A percentile compares a stretch with the other conserved stretches of the same genome.
Evolutionary conservation across 768 basidiomycete genomes (phyloP).

Genomic region (Dendrothele bispora): DNA sequence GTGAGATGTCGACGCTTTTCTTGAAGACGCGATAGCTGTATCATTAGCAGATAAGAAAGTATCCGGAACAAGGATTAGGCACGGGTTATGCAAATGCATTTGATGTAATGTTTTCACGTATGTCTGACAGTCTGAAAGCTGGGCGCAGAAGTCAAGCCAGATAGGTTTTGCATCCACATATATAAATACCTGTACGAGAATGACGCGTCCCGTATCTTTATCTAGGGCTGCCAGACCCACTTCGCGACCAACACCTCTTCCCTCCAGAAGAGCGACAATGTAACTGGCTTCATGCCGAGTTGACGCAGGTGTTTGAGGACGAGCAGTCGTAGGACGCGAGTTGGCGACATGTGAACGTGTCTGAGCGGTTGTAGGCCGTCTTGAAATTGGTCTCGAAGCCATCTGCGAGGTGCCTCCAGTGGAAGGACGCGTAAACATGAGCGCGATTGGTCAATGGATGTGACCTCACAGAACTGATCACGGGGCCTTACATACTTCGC

Average conservation of each 20-base stretch:
- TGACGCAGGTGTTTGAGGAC: slow-evolving; percentile 67
- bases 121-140: slow-evolving; percentile 86
- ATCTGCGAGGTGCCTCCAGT: too few species aligned
- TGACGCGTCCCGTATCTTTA: slow-evolving; percentile 70
- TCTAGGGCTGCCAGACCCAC: slow-evolving; percentile 89
- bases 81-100: slow-evolving; percentile 75
- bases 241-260: slow-evolving; percentile 76
- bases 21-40: slow-evolving; percentile 39
- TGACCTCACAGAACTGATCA: too few species aligned
- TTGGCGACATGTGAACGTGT: slow-evolving; percentile 55
- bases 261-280: slow-evolving; percentile 72
- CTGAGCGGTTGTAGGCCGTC: slow-evolving; percentile 20
- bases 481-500: too few species aligned
- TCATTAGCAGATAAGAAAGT: slow-evolving; percentile 70
- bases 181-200: slow-evolving; percentile 70
- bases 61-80: slow-evolving; percentile 76
- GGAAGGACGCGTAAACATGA: too few species aligned
- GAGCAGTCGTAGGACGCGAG: slow-evolving; percentile 58
- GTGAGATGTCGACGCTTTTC: slow-evolving; percentile 36
- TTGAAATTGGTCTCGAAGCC: too few species aligned
- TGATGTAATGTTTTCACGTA: slow-evolving; percentile 89
- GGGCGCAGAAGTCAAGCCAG: background rate
- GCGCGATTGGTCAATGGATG: too few species aligned
- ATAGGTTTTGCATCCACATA: slow-evolving; percentile 2
- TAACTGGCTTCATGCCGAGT: slow-evolving; percentile 59